Evolutionary conservation across 2,329 filamentous ascomycete species (phyloP).

Genomic region (Aureobasidium subglaciale): DNA sequence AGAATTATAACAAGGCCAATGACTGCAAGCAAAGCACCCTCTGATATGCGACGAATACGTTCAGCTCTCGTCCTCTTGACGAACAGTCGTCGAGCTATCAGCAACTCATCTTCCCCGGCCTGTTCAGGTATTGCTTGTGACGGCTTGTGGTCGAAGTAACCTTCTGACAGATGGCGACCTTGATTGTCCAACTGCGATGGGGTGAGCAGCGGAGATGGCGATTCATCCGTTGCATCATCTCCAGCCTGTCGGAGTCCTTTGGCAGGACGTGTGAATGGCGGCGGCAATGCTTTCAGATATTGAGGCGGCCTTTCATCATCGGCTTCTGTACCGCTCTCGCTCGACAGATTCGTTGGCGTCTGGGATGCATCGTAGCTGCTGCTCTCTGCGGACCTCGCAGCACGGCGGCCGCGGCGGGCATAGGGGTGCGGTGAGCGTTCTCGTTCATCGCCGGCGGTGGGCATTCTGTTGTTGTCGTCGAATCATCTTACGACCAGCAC

Average conservation of each 20-base stretch:
- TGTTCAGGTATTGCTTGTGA: slow-evolving; percentile 23
- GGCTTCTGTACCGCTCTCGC: slow-evolving; percentile 89
- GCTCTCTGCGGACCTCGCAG: not conserved
- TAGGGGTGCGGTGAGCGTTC: slow-evolving; percentile 18
- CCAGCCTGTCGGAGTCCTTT: slow-evolving; percentile 65
- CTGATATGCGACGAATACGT: slow-evolving; percentile 60
- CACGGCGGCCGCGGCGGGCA: slow-evolving; percentile 7
- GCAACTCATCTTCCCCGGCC: slow-evolving; percentile 36
- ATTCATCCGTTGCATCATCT: slow-evolving; percentile 30
- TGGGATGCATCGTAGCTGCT: slow-evolving; percentile 19
- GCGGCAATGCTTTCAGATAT: slow-evolving; percentile 75
- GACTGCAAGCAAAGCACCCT: slow-evolving; percentile 47
- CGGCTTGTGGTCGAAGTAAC: slow-evolving; percentile 29
- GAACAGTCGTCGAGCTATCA: slow-evolving; percentile 58
- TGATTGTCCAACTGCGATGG: slow-evolving; percentile 43
- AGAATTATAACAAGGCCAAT: slow-evolving; percentile 43
- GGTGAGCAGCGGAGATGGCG: slow-evolving; percentile 36
- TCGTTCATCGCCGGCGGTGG: slow-evolving; percentile 8
- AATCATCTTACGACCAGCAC: slow-evolving; percentile 3
- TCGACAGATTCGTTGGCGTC: slow-evolving; percentile 49
- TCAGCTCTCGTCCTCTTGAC: slow-evolving; percentile 84
- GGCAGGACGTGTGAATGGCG: slow-evolving; percentile 62
- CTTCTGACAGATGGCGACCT: slow-evolving; percentile 30
- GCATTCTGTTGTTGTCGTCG: not conserved
- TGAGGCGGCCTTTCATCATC: slow-evolving; percentile 71